phyloP scores from a whole-genome alignment of 805 yeast genomes.

The Pichia cephalocereana region DNA sequence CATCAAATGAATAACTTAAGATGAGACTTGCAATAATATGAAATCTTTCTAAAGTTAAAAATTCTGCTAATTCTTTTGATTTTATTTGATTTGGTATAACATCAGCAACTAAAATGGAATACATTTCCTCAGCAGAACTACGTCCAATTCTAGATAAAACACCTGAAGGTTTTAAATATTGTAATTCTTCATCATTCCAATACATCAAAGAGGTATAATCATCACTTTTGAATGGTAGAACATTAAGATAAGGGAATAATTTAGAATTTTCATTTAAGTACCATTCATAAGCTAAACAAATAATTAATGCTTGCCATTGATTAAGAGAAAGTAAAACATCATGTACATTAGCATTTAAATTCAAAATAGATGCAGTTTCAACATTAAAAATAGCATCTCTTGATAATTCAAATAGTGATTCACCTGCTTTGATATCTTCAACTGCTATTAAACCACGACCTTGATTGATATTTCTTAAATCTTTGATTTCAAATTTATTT shows the following conservation, averaged over 20 bases:
- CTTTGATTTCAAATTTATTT: conserved; percentile 49
- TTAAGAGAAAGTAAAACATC: conserved; percentile 34
- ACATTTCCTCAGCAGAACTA: conserved; percentile 55
- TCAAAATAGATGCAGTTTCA: conserved; percentile 41
- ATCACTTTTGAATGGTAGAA: conserved; percentile 43
- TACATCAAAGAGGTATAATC: conserved; percentile 64
- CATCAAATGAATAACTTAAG: conserved; percentile 88
- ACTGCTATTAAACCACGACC: conserved; percentile 74
- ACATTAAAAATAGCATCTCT: conserved; percentile 46
- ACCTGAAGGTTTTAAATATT: conserved; percentile 55
- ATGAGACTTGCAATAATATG: conserved; percentile 69
- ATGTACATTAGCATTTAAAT: conserved; percentile 24
- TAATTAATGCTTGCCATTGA: conserved; percentile 74
- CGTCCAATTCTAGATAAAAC: conserved; percentile 65
- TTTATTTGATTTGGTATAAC: conserved; percentile 30
- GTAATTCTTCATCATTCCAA: conserved; percentile 61
- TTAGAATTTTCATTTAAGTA: conserved; percentile 35
- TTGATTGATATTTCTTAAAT: conserved; percentile 47
- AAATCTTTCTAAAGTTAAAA: conserved; percentile 47
- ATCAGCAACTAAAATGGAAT: conserved; percentile 32
- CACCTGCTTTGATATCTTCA: conserved; percentile 51
- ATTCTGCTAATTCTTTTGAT: conserved; percentile 23
- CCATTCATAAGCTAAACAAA: conserved; percentile 57
- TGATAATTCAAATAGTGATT: conserved; percentile 63
- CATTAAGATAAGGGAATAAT: conserved; percentile 66